phyloP scores from a whole-genome alignment of 345 rosid species.

The Mangifera indica region DNA sequence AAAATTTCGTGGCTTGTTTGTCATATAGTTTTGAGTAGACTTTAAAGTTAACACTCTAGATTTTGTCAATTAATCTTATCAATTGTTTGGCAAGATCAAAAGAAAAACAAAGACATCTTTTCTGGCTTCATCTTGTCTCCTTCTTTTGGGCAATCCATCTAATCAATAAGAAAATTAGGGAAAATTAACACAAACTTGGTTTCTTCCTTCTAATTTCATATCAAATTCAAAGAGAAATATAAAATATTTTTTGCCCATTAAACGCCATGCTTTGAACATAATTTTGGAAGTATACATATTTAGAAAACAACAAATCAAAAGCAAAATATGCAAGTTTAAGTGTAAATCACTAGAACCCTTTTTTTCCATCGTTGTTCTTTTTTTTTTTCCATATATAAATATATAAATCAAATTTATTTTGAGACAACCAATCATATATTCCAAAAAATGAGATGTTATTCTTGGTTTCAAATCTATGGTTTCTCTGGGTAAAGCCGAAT shows the following conservation, averaged over 20 bases:
- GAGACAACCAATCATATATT: no score
- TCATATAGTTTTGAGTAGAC: no score
- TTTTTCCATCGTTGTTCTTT: not conserved
- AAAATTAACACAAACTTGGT: slow-evolving; percentile 1
- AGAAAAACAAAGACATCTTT: no score
- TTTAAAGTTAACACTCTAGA: no score
- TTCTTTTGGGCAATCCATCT: not conserved
- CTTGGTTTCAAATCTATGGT: no score
- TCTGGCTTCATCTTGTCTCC: not conserved
- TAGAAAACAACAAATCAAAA: slow-evolving; percentile 5
- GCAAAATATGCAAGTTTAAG: not conserved
- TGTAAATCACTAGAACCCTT: not conserved
- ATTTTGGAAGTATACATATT: slow-evolving; percentile 3
- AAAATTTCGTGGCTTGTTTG: no score
- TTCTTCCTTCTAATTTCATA: not conserved
- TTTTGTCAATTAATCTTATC: no score
- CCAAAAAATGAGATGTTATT: no score
- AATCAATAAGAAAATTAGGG: not conserved
- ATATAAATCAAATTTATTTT: no score
- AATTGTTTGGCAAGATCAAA: no score
- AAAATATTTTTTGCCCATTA: not conserved
- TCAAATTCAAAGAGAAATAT: not conserved
- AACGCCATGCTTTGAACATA: not conserved
- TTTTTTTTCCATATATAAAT: not conserved
- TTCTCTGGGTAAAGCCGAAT: no score